Evolutionary conservation across 805 yeast species (phyloP), one percentile per base, ranked within the genome.

Genomic region (Metschnikowia orientalis): DNA sequence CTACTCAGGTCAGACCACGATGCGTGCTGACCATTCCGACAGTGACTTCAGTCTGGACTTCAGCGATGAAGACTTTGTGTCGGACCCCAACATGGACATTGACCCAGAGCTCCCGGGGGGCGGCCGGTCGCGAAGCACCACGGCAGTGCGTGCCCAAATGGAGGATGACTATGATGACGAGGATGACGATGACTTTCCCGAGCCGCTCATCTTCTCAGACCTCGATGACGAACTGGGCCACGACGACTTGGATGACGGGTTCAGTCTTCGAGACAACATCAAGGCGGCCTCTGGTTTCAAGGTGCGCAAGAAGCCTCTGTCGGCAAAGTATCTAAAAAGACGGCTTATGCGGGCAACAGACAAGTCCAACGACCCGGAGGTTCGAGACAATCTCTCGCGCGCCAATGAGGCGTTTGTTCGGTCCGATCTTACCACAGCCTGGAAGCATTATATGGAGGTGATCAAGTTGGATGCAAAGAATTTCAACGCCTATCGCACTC

Each of bases 321-420:
- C 61, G 51, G 45, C 59, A 54, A 40, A 69, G 57, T 34, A 54
- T 47, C 45, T 66, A 50, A 58, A 62, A 39, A 50, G 71, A 9
- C 61, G 56, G 40, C 55, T 64, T 44, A 57, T 51, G 50, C 37
- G 50, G 18, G 50, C 49, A 15, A 37, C 71, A 15, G 53, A 63
- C 23, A 57, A 67, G 30, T 75, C 74, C 15, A 48, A 77, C 40
- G 80, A 80, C 44, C 95, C 89, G 0, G 95, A 84, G 53, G 83
- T 86, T 3, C 67, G 80, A 29, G 63, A 67, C 23, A 51, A 79
- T 34, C 55, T 86, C 14, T 78, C 90, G 7, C 68, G 69, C 44
- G 96, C 95, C 1, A 83, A 86, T 48, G 88, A 80, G 45, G 84
- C 87, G 0, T 88, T 80, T 64, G 95, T 83, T 1, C 53, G 71